Base-by-base conservation (phyloP, 371 early-diverging fungal genomes). In the Apophysomyces elegans region DNA sequence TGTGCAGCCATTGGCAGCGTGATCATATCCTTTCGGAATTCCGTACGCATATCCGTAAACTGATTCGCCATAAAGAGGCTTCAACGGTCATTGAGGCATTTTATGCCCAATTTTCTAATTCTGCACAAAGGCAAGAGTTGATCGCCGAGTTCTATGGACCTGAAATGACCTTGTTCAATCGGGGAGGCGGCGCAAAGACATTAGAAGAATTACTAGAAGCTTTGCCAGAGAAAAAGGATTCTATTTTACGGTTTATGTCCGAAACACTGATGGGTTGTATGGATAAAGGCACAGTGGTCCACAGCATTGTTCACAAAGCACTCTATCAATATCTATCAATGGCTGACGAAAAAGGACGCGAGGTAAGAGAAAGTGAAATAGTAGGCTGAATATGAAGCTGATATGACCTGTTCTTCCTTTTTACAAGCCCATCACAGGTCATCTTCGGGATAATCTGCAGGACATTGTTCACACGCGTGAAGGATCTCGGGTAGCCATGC, bases 111-210 rank as follows among this genome's bases (percentile, higher is more conserved):
- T 94, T 86, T 62, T 90, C 94, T 43, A 95, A 89, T 62, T 86
- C 92, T 4, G 68, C 79, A 56, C 95, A 98, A 77, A 81, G 92
- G 58, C 79, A 84, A 39, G 81, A 83, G 37, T 78, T 98, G 70
- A 83, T 95, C 59, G 89, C 93, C 57, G 97, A 98, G 81, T 94
- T 98, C 73, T 97, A 95, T 72, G 96, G 97, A 45, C 93, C 92
- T 14, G 95, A 96, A 73, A 95, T 91, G 84, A 86, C 91, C 0
- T 69, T 96, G 32, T 96, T 95, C 76, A 68, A 65, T 26, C 65
- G 66, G 38, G 74, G 65, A 35, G 78, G 76, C 16, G 79, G 83
- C 61, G 76, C 79, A 68, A 78, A 84, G 75, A 79, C 90, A 9
- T 65, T 94, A 37, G 86, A 89, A 9, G 87, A 84, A 18, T 74